Evolutionary conservation across 495 filamentous ascomycete species (phyloP).

Genomic region (Schizothecium vesticola): DNA sequence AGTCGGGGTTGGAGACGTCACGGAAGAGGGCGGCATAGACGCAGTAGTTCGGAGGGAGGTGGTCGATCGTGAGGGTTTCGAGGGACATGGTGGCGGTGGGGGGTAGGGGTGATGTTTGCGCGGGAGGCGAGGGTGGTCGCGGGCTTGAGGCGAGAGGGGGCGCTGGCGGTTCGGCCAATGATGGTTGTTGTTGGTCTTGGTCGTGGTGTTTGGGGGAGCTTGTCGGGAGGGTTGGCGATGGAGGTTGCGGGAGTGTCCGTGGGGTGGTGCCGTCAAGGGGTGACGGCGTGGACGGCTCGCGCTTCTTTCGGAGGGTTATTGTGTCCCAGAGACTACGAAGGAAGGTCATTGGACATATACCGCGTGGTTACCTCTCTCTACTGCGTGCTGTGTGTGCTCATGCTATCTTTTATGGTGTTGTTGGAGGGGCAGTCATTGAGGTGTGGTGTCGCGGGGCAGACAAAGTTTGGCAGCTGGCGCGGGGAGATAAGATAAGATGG

Average conservation of each 20-base stretch:
- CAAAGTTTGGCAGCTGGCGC: slow-evolving; percentile 4
- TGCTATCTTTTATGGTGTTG: background rate
- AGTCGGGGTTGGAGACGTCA: slow-evolving; percentile 68
- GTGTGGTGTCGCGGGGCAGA: slow-evolving; percentile 10
- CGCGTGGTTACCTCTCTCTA: background rate
- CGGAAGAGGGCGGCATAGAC: slow-evolving; percentile 70
- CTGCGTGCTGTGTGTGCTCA: background rate
- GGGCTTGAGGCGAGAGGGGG: background rate
- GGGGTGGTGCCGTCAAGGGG: background rate
- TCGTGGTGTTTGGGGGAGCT: background rate
- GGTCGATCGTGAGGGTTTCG: slow-evolving; percentile 60
- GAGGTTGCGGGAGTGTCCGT: background rate
- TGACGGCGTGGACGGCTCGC: background rate
- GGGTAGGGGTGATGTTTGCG: background rate
- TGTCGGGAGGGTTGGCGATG: background rate
- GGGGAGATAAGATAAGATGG: background rate
- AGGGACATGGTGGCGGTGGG: slow-evolving; percentile 13
- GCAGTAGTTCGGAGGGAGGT: slow-evolving; percentile 58
- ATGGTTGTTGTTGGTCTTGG: background rate
- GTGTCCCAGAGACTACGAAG: background rate
- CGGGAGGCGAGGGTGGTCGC: background rate
- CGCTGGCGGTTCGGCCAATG: background rate
- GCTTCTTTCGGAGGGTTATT: background rate
- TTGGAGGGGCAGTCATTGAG: background rate
- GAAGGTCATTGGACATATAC: background rate